These are phyloP conservation scores for Carex littledalei DNA, from an alignment of 176 grass and related monocot species.

Conservation along the genomic window DNA sequence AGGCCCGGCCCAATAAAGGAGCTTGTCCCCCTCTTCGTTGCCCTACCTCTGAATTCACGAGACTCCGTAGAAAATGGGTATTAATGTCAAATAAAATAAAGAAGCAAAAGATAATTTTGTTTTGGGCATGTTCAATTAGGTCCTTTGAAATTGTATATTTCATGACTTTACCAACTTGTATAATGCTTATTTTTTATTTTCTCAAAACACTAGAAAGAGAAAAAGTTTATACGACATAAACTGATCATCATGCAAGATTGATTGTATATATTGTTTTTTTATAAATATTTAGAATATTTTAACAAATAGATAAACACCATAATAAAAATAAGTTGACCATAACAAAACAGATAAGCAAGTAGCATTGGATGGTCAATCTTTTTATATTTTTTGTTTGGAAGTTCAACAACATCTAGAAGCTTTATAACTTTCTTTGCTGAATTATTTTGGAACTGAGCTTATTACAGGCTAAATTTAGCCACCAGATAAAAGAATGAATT, in stretches of 20 bases:
- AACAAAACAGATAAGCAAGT: neutral
- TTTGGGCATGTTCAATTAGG: neutral
- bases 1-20: constrained; percentile 19
- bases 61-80: neutral
- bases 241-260: neutral
- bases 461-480: too few relatives aligned
- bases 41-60: constrained; percentile 4
- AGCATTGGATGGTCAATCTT: neutral
- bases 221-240: neutral
- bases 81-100: neutral
- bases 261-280: neutral
- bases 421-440: neutral
- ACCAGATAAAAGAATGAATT: too few relatives aligned
- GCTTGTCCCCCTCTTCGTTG: constrained; percentile 6
- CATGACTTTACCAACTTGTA: neutral
- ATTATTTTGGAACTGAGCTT: too few relatives aligned
- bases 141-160: neutral
- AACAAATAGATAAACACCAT: neutral
- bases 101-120: neutral
- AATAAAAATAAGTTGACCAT: neutral
- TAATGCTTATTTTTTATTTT: neutral
- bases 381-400: neutral
- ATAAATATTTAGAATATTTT: neutral
- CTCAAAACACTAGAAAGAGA: neutral
- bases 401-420: neutral